Percentiles rank a stretch among this genome's conserved stretches.
These are phyloP conservation scores for Crepidotus variabilis DNA, from an alignment of 768 basidiomycete genomes.

Conservation along the genomic window DNA sequence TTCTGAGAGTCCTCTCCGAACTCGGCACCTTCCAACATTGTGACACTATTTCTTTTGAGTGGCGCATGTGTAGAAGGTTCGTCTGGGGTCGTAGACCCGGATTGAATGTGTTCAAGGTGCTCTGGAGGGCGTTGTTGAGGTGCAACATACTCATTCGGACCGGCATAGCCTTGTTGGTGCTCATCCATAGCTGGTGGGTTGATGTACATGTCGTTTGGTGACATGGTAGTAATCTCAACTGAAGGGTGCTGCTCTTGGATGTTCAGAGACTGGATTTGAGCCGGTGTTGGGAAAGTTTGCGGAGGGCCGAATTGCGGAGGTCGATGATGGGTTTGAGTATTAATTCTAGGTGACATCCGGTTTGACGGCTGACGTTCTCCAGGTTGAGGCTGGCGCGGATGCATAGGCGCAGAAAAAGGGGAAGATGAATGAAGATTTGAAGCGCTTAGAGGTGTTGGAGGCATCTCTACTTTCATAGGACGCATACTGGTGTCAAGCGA, in stretches of 20 bases:
- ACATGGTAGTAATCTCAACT: constrained; percentile 5
- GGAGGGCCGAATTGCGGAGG: constrained; percentile 1
- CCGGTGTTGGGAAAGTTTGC: neutral
- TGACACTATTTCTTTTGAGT: constrained; percentile 7
- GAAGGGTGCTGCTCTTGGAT: neutral
- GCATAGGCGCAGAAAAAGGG: neutral
- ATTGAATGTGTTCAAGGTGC: neutral
- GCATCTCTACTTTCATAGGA: neutral
- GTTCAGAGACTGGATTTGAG: neutral
- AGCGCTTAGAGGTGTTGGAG: neutral
- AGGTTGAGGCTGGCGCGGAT: neutral
- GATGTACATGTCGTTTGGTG: constrained; percentile 14
- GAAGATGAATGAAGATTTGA: neutral
- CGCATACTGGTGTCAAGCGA: neutral
- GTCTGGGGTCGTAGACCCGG: neutral
- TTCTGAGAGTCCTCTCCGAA: constrained; percentile 5
- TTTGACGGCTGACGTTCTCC: neutral
- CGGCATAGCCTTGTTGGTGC: neutral
- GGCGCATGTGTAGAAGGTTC: neutral
- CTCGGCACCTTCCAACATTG: neutral
- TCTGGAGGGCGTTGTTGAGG: neutral
- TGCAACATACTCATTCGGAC: neutral
- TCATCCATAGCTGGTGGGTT: neutral
- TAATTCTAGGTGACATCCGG: neutral
- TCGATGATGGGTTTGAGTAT: neutral